phyloP scores from a whole-genome alignment of 768 basidiomycete genomes.

The Exidia glandulosa region DNA sequence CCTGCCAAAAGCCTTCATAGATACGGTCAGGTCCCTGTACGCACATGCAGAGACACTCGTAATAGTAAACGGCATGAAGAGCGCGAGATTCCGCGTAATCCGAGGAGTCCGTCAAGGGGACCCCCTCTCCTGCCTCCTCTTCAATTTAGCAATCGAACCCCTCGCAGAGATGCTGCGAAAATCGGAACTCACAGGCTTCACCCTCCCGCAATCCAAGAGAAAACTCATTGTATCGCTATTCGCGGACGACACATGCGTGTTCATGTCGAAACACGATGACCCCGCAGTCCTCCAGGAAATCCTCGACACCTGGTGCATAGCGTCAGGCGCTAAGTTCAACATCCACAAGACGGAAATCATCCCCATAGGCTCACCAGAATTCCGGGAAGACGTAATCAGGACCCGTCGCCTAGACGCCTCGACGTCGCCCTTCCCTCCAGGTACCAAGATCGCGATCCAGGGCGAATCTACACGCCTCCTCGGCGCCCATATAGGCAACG shows the following conservation, averaged over 20 bases:
- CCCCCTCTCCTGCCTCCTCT: constrained; percentile 10
- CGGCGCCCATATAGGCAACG: constrained; percentile 5
- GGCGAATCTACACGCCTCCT: constrained; percentile 5
- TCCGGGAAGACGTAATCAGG: not conserved
- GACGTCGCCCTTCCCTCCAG: not conserved
- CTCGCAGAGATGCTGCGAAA: constrained; percentile 2
- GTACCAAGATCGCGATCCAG: constrained; percentile 2
- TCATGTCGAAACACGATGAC: not conserved
- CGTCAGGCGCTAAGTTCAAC: not conserved
- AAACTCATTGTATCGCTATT: not conserved
- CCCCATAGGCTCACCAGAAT: not conserved
- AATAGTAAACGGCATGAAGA: not conserved
- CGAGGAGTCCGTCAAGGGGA: constrained; percentile 1
- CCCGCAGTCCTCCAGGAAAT: not conserved
- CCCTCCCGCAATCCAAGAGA: not conserved
- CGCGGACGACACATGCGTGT: not conserved
- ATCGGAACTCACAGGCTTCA: not conserved
- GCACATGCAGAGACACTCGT: not conserved
- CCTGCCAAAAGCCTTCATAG: not conserved
- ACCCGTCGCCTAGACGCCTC: not conserved
- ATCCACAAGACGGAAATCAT: not conserved
- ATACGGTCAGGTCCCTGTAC: not conserved
- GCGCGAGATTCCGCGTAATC: not conserved
- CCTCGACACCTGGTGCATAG: not conserved
- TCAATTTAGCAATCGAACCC: constrained; percentile 9